Base-by-base conservation (phyloP, 2,329 filamentous ascomycete genomes). In the Colletotrichum sansevieriae region DNA sequence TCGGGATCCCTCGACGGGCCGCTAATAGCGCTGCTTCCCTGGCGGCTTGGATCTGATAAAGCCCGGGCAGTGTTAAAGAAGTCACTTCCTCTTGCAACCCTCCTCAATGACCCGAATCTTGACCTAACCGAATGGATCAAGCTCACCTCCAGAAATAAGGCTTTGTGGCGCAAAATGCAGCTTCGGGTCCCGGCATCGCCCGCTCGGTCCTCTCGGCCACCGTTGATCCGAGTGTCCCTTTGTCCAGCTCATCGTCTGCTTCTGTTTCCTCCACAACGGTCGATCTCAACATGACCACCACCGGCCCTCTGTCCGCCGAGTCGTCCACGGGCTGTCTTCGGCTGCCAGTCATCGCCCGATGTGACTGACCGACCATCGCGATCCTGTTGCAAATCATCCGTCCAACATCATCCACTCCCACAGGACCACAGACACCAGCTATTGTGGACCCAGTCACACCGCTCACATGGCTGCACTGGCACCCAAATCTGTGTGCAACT, bases 171-270 rank as follows among this genome's bases (percentile, higher is more conserved):
- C 22, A 18, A 52, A 7, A 6, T 20, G 13, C 56, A 57, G 37
- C 56, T 13, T 35, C 43, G 37, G n/a, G 43, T 35, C 56, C 25
- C 39, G 41, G 12, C 56, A 49, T 52, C 18, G 18, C 65, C 44
- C 35, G 44, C 59, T 67, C 65, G 63, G 63, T 18, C 49, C 39
- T 41, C 63, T 65, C 63, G 60, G 65, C 60, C 65, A 51, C 60
- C 44, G 51, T 52, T 67, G 35, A 43, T 66, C 59, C 59, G 64
- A 18, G 33, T 25, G 13, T 22, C 44, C 57, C 44, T n/a, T 60
- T 59, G 22, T 22, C 22, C 47, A 59, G n/a, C n/a, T n/a, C n/a
- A n/a, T n/a, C n/a, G n/a, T n/a, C n/a, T n/a, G n/a, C n/a, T n/a
- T n/a, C n/a, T n/a, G n/a, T n/a, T n/a, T 44, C 57, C 43, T 18